A percentile compares a stretch with the other conserved stretches of the same genome.
Evolutionary conservation across 495 filamentous ascomycete species (phyloP).

Genomic region (Hyaloscypha variabilis): DNA sequence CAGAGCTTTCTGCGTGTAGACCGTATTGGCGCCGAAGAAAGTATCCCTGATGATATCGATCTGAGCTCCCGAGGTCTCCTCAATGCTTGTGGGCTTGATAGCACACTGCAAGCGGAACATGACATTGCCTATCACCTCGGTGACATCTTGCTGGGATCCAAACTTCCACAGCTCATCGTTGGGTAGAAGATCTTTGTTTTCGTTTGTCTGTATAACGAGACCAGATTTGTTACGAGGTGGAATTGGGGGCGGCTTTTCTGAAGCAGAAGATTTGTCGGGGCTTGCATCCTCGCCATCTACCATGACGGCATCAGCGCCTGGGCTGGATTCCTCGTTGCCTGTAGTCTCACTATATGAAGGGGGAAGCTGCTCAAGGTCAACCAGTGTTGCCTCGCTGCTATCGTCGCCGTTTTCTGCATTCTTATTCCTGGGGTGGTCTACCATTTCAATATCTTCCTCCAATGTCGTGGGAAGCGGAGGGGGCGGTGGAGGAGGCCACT

Average conservation of each 20-base stretch:
- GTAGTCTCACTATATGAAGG: slow-evolving; percentile 9
- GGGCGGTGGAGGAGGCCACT: slow-evolving; percentile 27
- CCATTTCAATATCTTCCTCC: slow-evolving; percentile 33
- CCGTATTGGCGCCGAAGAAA: slow-evolving; percentile 39
- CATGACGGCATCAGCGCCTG: slow-evolving; percentile 25
- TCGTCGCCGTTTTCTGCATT: slow-evolving; percentile 17
- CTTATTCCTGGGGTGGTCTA: slow-evolving; percentile 23
- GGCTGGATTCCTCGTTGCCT: neutral
- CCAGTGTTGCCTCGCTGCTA: slow-evolving; percentile 32
- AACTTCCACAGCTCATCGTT: slow-evolving; percentile 59
- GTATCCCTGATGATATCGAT: slow-evolving; percentile 74
- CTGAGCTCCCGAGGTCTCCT: slow-evolving; percentile 67
- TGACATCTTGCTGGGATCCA: slow-evolving; percentile 84
- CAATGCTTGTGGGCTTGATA: slow-evolving; percentile 65
- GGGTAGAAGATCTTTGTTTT: slow-evolving; percentile 21
- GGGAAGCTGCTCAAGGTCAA: slow-evolving; percentile 32
- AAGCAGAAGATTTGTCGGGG: neutral
- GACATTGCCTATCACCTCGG: slow-evolving; percentile 91
- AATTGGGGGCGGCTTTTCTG: slow-evolving; percentile 44
- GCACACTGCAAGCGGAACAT: slow-evolving; percentile 88
- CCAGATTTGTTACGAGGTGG: slow-evolving; percentile 36
- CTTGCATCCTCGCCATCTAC: slow-evolving; percentile 20
- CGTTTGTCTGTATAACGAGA: slow-evolving; percentile 28
- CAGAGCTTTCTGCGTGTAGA: slow-evolving; percentile 25
- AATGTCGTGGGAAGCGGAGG: slow-evolving; percentile 5